phyloP scores from a whole-genome alignment of 495 filamentous ascomycete genomes.

The Penicillium subrubescens region DNA sequence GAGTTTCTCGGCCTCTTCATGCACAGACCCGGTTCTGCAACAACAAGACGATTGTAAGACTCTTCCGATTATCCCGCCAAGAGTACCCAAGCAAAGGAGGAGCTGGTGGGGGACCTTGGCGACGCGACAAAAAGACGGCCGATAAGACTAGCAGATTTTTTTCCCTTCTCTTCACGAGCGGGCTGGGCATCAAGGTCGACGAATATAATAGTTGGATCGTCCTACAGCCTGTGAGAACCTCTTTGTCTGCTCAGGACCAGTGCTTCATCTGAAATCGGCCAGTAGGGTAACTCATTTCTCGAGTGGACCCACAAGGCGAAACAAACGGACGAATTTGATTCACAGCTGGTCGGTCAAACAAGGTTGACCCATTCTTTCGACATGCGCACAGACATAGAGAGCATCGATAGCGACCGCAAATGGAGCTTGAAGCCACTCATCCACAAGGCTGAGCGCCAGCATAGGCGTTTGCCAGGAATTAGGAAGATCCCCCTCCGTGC shows the following conservation, averaged over 20 bases:
- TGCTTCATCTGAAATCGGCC: not conserved
- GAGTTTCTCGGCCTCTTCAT: not conserved
- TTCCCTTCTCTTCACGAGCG: not conserved
- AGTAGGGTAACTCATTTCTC: not conserved
- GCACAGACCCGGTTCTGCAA: not conserved
- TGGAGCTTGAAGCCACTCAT: conserved; percentile 41
- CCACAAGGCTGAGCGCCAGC: conserved; percentile 41
- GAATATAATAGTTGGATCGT: not conserved
- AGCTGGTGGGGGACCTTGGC: conserved; percentile 12
- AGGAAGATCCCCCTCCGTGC: conserved; percentile 65
- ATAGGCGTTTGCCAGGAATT: conserved; percentile 51
- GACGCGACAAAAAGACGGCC: conserved; percentile 7
- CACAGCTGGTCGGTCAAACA: not conserved
- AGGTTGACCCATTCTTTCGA: conserved; percentile 6
- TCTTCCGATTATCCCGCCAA: conserved; percentile 4
- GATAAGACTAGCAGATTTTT: conserved; percentile 12
- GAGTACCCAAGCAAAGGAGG: conserved; percentile 9
- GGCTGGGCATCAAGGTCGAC: not conserved
- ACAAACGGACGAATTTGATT: not conserved
- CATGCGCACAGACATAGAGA: conserved; percentile 11
- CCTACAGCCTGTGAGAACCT: not conserved
- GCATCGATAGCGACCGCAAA: conserved; percentile 26
- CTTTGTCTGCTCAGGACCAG: not conserved
- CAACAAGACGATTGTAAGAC: not conserved
- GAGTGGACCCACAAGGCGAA: not conserved